Conservation (phyloP, 2,329 filamentous ascomycete species). For the Monosporascus sp. region DNA sequence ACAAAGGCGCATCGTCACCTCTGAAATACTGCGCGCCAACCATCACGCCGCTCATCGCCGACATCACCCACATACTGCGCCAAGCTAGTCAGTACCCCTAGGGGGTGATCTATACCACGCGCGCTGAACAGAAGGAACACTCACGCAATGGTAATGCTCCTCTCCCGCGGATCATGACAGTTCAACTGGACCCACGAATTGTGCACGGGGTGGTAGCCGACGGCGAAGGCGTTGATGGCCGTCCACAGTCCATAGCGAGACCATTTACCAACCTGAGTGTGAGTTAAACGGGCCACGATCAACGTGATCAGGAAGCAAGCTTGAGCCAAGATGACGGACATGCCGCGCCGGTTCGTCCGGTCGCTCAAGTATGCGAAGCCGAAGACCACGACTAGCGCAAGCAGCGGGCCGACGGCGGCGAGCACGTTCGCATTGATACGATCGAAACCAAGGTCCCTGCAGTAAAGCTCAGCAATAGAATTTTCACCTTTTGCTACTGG, state of each 20-base stretch:
- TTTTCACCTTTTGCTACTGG: no score
- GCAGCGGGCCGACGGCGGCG: slow-evolving; percentile 35
- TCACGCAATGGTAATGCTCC: slow-evolving; percentile 45
- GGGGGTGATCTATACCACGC: no score
- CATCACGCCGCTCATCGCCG: slow-evolving; percentile 45
- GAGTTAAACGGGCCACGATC: slow-evolving; percentile 33
- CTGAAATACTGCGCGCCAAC: slow-evolving; percentile 46
- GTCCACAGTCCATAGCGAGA: slow-evolving; percentile 47
- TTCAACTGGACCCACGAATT: slow-evolving; percentile 51
- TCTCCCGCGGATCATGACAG: slow-evolving; percentile 38
- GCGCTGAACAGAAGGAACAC: slow-evolving; percentile 8
- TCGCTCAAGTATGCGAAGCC: slow-evolving; percentile 45
- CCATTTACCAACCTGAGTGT: slow-evolving; percentile 42
- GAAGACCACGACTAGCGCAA: slow-evolving; percentile 43
- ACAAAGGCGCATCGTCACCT: slow-evolving; percentile 35
- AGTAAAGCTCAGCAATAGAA: no score
- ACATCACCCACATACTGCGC: slow-evolving; percentile 41
- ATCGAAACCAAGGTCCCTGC: slow-evolving; percentile 38
- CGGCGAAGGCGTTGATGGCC: slow-evolving; percentile 43
- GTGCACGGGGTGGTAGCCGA: slow-evolving; percentile 48
- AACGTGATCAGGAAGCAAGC: slow-evolving; percentile 39
- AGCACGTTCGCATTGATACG: slow-evolving; percentile 42
- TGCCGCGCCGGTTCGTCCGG: slow-evolving; percentile 36
- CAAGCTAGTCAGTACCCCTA: background rate
- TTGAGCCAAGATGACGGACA: slow-evolving; percentile 39